Evolutionary conservation across 495 filamentous ascomycete species (phyloP).

Genomic region (Physcia stellaris): DNA sequence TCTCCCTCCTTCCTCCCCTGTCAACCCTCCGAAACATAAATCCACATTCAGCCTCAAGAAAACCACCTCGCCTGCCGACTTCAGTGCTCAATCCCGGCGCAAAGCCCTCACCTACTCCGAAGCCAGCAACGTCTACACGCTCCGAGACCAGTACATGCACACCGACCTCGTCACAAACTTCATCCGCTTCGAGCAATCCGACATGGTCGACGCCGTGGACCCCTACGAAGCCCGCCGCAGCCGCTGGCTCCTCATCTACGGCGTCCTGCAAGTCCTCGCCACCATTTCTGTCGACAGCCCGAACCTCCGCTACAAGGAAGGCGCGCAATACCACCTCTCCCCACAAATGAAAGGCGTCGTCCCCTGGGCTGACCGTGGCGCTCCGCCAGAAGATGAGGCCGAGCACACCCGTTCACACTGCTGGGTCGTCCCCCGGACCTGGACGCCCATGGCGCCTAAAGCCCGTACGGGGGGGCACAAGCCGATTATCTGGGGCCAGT

Average conservation of each 20-base stretch:
- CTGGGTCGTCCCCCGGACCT: conserved; percentile 38
- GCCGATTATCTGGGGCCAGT: conserved; percentile 18
- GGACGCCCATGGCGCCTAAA: conserved; percentile 22
- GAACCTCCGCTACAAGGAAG: conserved; percentile 41
- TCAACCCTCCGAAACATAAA: conserved; percentile 16
- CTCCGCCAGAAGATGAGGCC: conserved; percentile 32
- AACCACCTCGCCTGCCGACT: conserved; percentile 16
- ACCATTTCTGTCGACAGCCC: conserved; percentile 53
- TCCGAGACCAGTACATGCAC: conserved; percentile 28
- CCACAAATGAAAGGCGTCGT: conserved; percentile 42
- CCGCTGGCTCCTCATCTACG: conserved; percentile 64
- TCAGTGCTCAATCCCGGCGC: conserved; percentile 22
- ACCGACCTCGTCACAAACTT: conserved; percentile 50
- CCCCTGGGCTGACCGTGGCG: conserved; percentile 35
- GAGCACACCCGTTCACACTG: conserved; percentile 45
- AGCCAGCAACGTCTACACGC: conserved; percentile 52
- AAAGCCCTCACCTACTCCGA: conserved; percentile 51
- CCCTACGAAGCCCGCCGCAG: conserved; percentile 47
- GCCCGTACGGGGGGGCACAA: conserved; percentile 15
- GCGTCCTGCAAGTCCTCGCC: conserved; percentile 54
- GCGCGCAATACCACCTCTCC: conserved; percentile 51
- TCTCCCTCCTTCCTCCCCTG: conserved; percentile 30
- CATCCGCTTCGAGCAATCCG: conserved; percentile 47
- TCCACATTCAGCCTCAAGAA: conserved; percentile 27
- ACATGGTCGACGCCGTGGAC: conserved; percentile 31